phyloP scores from a whole-genome alignment of 176 grass and related monocot species.

The Musa itinerans region DNA sequence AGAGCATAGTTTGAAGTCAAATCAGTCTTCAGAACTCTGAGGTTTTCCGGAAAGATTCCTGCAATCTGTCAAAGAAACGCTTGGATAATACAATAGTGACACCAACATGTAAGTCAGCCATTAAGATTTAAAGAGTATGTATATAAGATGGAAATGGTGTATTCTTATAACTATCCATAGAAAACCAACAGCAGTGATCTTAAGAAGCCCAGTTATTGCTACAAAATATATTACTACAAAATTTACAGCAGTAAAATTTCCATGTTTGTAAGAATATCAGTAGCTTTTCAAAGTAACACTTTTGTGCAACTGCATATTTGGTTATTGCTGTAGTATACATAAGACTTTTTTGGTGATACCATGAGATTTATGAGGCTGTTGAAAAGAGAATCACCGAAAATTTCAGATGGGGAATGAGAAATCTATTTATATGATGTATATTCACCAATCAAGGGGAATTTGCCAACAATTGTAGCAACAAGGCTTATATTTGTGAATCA shows the following conservation, averaged over 20 bases:
- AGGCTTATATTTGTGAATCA: not conserved
- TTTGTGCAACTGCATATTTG: not conserved
- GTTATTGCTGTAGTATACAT: not conserved
- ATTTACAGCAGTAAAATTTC: not conserved
- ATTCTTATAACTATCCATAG: not conserved
- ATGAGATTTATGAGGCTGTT: not conserved
- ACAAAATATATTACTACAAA: not conserved
- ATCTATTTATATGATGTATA: not conserved
- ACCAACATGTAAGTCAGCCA: not conserved
- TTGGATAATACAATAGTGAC: not conserved
- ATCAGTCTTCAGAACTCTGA: conserved; percentile 45
- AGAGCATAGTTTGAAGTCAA: conserved; percentile 33
- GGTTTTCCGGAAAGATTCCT: conserved; percentile 60
- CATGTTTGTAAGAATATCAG: not conserved
- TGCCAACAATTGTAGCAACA: not conserved
- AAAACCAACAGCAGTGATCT: not conserved
- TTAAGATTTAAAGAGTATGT: not conserved
- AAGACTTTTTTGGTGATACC: not conserved
- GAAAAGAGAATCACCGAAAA: not conserved
- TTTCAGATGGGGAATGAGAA: not conserved
- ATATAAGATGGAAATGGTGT: not conserved
- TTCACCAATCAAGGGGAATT: not conserved
- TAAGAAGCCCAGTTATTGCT: not conserved
- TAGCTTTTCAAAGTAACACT: not conserved
- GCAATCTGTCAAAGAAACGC: conserved; percentile 45